Evolutionary conservation across 495 filamentous ascomycete genomes (phyloP).

Genomic region (Trichoderma reesei): DNA sequence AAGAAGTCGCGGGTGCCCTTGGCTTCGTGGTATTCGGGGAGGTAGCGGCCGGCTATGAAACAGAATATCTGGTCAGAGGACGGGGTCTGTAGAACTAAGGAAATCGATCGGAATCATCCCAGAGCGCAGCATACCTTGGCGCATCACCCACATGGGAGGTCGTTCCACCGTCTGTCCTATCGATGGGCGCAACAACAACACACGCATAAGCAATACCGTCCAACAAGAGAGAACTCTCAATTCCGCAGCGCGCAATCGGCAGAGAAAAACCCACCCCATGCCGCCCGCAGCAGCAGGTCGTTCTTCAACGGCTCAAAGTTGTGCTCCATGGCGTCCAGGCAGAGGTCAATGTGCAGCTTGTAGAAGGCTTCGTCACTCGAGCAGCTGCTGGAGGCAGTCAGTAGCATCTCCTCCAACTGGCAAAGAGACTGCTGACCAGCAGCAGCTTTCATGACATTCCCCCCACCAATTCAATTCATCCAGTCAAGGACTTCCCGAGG

Average conservation of each 20-base stretch:
- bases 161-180: constrained; percentile 81
- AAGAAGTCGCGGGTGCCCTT: constrained; percentile 91
- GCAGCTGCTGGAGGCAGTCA: not conserved
- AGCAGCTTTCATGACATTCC: too few relatives aligned
- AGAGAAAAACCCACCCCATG: constrained; percentile 55
- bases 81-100: constrained; percentile 12
- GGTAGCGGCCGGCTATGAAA: constrained; percentile 96
- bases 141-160: constrained; percentile 97
- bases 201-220: constrained; percentile 1
- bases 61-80: too few relatives aligned
- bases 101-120: constrained; percentile 10
- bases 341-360: not conserved
- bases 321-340: constrained; percentile 37
- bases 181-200: not conserved
- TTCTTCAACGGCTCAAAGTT: constrained; percentile 77
- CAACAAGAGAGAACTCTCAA: not conserved
- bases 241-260: constrained; percentile 13
- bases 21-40: constrained; percentile 92
- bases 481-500: too few relatives aligned
- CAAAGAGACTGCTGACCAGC: too few relatives aligned
- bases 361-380: not conserved
- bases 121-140: constrained; percentile 22
- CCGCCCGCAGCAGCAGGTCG: constrained; percentile 79
- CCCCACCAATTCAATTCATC: too few relatives aligned
- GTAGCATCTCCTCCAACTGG: too few relatives aligned